Base-by-base conservation (phyloP, 2,329 filamentous ascomycete species). In the Ascochyta rabiei region DNA sequence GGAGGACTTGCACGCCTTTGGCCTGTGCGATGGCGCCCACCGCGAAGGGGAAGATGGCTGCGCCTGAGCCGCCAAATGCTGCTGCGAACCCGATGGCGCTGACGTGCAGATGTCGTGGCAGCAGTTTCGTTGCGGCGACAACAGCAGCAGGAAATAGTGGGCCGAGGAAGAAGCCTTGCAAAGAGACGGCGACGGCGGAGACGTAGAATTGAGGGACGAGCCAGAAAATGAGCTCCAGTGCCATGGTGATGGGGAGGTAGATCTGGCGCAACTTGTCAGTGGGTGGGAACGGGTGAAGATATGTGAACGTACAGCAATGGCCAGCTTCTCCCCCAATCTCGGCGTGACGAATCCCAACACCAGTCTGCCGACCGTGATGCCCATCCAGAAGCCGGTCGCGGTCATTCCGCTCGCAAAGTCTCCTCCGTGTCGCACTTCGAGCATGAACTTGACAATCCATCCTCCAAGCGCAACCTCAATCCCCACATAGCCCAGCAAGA, bases 381-480 rank as follows among this genome's bases (percentile, higher is more conserved):
- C 91, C 38, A 91, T 82, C 91, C 91, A 96, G 76, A 93, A 96
- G 0, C 90, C 87, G 0, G 90, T 93, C 0, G 86, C 87, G 0
- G 85, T 86, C 77, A 95, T 85, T 2, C 91, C 91, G 30, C 88
- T 87, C 2, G 86, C 81, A 67, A 95, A 93, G 0, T 85, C 78
- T 21, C 80, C 82, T 3, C 87, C 90, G 33, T 87, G 74, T 13
- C 92, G 84, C 21, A 92, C 86, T 18, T 84, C 80, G n/a, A 93
- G 85, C 90, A 96, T 96, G 71, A 96, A 68, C 0, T 87, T 88
- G 43, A 91, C 87, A 59, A 96, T 88, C 90, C 90, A 95, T 15
- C 90, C 90, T 18, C 88, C 88, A 2, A 92, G 78, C 0, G 85
- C 86, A 56, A 91, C 88, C 75, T 96, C 91, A 6, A 85, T 82